phyloP scores from a whole-genome alignment of 78 protist species.

The Corallochytrium limacisporum region DNA sequence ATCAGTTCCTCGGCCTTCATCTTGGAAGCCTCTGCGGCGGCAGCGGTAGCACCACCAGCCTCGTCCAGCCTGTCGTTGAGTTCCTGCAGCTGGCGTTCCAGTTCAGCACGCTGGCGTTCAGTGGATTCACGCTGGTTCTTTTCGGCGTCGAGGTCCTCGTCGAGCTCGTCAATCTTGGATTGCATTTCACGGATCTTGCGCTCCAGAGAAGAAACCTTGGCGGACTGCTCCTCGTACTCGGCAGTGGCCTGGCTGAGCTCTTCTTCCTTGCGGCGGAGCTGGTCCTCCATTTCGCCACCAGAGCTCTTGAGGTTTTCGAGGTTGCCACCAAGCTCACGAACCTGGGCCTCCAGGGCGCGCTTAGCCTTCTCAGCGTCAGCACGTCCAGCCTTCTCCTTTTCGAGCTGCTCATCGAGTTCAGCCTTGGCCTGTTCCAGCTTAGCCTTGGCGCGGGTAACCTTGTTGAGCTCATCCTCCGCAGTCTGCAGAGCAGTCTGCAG shows the following conservation, averaged over 20 bases:
- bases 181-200: neutral
- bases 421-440: conserved; percentile 12
- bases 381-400: neutral
- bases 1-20: neutral
- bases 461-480: conserved; percentile 13
- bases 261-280: neutral
- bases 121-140: neutral
- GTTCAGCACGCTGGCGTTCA: neutral
- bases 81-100: neutral
- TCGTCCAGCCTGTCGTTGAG: too few species aligned
- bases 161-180: conserved; percentile 13
- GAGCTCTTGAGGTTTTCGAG: too few species aligned
- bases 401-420: conserved; percentile 16
- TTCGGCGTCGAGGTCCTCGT: conserved; percentile 15
- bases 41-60: too few species aligned
- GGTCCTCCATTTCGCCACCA: too few species aligned
- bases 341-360: neutral
- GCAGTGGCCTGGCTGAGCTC: neutral
- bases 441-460: conserved; percentile 3
- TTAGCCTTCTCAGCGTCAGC: neutral
- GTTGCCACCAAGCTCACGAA: neutral
- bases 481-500: neutral
- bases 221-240: conserved; percentile 3
- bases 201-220: neutral
- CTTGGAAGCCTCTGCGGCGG: neutral